phyloP scores from a whole-genome alignment of 1,284 basidiomycete species.

The Spongispora temasekensis region DNA sequence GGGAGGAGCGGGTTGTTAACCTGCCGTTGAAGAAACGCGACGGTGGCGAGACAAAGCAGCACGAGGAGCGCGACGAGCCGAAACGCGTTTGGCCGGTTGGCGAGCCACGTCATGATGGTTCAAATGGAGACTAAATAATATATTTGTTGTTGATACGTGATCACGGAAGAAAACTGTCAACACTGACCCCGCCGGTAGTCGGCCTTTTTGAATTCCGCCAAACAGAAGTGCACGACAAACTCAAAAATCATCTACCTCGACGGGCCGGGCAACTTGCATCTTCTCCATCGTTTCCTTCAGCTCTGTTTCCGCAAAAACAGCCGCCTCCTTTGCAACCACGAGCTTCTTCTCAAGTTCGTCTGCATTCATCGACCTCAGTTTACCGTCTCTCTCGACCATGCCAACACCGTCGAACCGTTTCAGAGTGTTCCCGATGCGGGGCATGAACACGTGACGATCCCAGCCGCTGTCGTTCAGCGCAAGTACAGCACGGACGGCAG shows the following conservation, averaged over 20 bases:
- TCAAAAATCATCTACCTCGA: slow-evolving; percentile 39
- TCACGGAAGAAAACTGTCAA: too few relatives aligned
- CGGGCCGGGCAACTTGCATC: slow-evolving; percentile 56
- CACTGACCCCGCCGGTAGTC: too few relatives aligned
- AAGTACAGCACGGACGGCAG: slow-evolving; percentile 77
- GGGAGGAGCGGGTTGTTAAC: too few relatives aligned
- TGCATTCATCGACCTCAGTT: slow-evolving; percentile 54
- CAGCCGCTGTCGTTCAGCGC: slow-evolving; percentile 84
- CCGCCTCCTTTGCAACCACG: slow-evolving; percentile 65
- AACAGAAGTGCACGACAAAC: too few relatives aligned
- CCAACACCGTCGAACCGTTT: slow-evolving; percentile 69
- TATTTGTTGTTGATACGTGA: too few relatives aligned
- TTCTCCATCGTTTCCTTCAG: slow-evolving; percentile 71
- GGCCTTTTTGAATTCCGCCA: too few relatives aligned
- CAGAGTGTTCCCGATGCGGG: slow-evolving; percentile 64
- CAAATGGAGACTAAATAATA: too few relatives aligned
- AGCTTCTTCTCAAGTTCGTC: slow-evolving; percentile 76
- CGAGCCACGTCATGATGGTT: slow-evolving; percentile 25
- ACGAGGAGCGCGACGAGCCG: slow-evolving; percentile 21
- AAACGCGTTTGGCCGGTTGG: slow-evolving; percentile 16
- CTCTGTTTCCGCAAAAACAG: slow-evolving; percentile 70
- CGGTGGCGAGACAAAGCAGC: slow-evolving; percentile 21
- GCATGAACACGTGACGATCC: slow-evolving; percentile 67
- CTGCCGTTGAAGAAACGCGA: slow-evolving; percentile 14
- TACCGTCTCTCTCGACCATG: slow-evolving; percentile 48